Evolutionary conservation across 2,329 filamentous ascomycete genomes (phyloP).

Genomic region (Mariannaea sp.): DNA sequence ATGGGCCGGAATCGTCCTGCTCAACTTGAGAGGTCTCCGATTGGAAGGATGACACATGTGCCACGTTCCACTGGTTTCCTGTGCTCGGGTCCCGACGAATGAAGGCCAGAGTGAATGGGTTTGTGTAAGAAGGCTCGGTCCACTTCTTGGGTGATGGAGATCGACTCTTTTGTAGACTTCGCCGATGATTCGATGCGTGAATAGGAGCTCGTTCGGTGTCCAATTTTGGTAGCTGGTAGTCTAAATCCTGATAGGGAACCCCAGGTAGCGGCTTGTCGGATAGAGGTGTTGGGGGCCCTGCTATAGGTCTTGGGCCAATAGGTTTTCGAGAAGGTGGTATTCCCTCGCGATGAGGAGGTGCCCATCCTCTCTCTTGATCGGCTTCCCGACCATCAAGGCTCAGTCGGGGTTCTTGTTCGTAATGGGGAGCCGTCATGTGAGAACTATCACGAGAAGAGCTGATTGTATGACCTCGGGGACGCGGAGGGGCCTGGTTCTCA

Average conservation of each 20-base stretch:
- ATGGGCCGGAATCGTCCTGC: slow-evolving; percentile 28
- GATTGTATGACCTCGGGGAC: slow-evolving; percentile 29
- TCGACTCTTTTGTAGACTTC: slow-evolving; percentile 21
- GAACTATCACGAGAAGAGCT: slow-evolving; percentile 25
- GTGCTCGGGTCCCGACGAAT: slow-evolving; percentile 75
- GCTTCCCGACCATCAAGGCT: slow-evolving; percentile 13
- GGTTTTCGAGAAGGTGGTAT: slow-evolving; percentile 37
- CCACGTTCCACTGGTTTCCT: slow-evolving; percentile 76
- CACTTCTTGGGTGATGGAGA: slow-evolving; percentile 47
- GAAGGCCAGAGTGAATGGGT: slow-evolving; percentile 62
- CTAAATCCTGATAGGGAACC: slow-evolving; percentile 2
- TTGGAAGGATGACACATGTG: slow-evolving; percentile 63
- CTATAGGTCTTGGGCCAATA: slow-evolving; percentile 33
- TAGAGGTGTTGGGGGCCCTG: slow-evolving; percentile 11
- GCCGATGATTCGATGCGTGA: slow-evolving; percentile 5
- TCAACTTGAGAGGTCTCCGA: slow-evolving; percentile 43
- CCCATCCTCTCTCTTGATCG: slow-evolving; percentile 4
- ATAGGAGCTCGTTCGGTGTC: slow-evolving; percentile 24
- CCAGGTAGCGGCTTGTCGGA: slow-evolving; percentile 22
- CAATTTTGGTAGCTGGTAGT: slow-evolving; percentile 4
- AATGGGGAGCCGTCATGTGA: slow-evolving; percentile 15
- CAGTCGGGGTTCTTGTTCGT: slow-evolving; percentile 17
- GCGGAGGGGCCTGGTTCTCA: slow-evolving; percentile 17
- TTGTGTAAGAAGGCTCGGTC: slow-evolving; percentile 40
- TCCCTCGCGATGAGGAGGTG: slow-evolving; percentile 14